Evolutionary conservation across 2,329 filamentous ascomycete species (phyloP).

Genomic region (Aspergillus texensis): DNA sequence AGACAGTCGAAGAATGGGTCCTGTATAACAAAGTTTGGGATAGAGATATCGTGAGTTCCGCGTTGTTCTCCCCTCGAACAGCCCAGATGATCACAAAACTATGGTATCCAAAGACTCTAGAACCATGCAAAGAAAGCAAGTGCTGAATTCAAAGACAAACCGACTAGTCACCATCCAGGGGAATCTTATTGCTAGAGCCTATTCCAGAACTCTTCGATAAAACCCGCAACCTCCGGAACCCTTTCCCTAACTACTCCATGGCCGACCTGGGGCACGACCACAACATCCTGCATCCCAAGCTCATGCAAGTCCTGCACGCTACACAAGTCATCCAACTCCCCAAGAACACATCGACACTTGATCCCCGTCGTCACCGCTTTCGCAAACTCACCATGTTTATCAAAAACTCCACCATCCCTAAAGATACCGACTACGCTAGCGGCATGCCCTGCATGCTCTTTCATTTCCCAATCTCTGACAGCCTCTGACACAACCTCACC

Average conservation of each 20-base stretch:
- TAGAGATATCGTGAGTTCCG: no score
- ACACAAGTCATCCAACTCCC: constrained; percentile 41
- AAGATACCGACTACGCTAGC: constrained; percentile 52
- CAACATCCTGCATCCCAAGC: constrained; percentile 39
- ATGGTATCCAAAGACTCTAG: no score
- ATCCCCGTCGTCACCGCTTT: constrained; percentile 30
- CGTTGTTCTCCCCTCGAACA: no score
- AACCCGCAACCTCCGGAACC: constrained; percentile 39
- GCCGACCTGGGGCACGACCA: constrained; percentile 41
- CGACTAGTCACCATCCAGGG: no score
- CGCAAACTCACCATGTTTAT: constrained; percentile 38
- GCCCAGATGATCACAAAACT: no score
- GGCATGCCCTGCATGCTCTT: constrained; percentile 49
- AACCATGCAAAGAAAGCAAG: no score
- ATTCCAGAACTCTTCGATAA: constrained; percentile 33
- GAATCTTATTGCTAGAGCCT: constrained; percentile 20
- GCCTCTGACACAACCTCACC: constrained; percentile 54
- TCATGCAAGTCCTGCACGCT: constrained; percentile 33
- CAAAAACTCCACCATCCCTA: constrained; percentile 50
- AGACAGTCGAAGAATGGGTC: no score
- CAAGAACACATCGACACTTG: constrained; percentile 36
- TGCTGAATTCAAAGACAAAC: no score
- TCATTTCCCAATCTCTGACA: constrained; percentile 53
- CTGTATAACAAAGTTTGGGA: no score
- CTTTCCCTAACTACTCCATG: constrained; percentile 46